Base-by-base conservation (phyloP, 2,329 filamentous ascomycete genomes). In the Didymella lethalis region DNA sequence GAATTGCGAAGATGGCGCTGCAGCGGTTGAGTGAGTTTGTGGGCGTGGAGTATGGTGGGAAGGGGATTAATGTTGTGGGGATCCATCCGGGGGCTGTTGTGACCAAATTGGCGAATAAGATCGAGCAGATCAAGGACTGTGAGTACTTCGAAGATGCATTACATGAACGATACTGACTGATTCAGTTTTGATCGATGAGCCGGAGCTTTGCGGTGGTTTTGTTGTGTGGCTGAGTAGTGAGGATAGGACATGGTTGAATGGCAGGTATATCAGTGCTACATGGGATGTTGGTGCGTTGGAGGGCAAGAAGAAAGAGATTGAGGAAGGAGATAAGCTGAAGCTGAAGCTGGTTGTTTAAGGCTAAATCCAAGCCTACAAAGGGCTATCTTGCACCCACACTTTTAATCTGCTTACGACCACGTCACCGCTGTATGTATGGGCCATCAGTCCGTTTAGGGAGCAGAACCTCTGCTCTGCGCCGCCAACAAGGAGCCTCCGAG, bases 21-120 rank as follows among this genome's bases (percentile, higher is more conserved):
- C 64, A 80, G 16, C 75, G 82, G 11, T 76, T 86, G 44, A 82
- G 79, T 0, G 83, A 86, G 65, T 82, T 79, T 61, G 61, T 84
- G 8, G 74, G 77, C 38, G 70, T 69, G 0, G 85, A 86, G 51
- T 71, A 74, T 54, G 63, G 54, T 0, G 54, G n/a, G 0, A 54
- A 69, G 50, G 71, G 73, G 2, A 57, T 75, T 0, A 59, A 64
- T 29, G 64, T 64, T 18, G 57, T 66, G 18, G 59, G 55, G 7
- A 43, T 75, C 11, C 72, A 76, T 57, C 73, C 73, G 1, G 74
- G 74, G 1, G 67, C 61, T 43, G 66, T 76, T 7, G 25, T 29
- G 29, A 74, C 73, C 23, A 63, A 69, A 29, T 14, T 63, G 51
- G 32, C 56, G 44, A 51, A 48, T 25, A 43, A 28, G 23, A 47